phyloP scores from a whole-genome alignment of 192 early-diverging fungal genomes.

The Allomyces arbusculus region DNA sequence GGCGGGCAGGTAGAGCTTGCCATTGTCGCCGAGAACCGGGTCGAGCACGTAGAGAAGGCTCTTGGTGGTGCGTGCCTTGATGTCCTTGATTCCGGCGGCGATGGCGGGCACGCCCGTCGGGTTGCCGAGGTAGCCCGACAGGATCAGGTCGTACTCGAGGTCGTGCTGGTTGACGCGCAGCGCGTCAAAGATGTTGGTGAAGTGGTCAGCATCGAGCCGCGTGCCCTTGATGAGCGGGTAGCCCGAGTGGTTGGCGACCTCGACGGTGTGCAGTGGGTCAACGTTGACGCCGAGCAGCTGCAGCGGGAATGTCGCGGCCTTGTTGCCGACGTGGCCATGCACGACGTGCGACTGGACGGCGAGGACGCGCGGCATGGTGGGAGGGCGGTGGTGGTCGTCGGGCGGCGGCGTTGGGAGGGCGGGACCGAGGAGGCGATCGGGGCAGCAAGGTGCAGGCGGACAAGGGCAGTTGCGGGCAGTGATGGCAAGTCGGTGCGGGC shows the following conservation, averaged over 20 bases:
- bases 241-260: conserved; percentile 84
- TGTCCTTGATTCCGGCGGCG: conserved; percentile 23
- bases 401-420: no score
- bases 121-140: conserved; percentile 64
- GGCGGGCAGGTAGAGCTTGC: conserved; percentile 53
- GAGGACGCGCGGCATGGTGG: conserved; percentile 11
- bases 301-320: conserved; percentile 77
- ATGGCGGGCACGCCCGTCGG: conserved; percentile 37
- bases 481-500: no score
- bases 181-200: conserved; percentile 49
- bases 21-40: conserved; percentile 80
- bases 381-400: no score
- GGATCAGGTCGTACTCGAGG: neutral
- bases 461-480: no score
- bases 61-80: conserved; percentile 25
- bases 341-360: conserved; percentile 44
- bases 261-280: conserved; percentile 79
- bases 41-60: conserved; percentile 42
- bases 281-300: conserved; percentile 80
- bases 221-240: conserved; percentile 57
- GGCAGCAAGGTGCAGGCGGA: no score
- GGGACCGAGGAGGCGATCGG: no score
- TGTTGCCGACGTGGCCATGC: conserved; percentile 55
- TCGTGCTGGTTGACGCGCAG: conserved; percentile 52
- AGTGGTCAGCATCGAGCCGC: conserved; percentile 34